Conservation (phyloP, 306 rosid genomes). For the Cicer chorassanicum region DNA sequence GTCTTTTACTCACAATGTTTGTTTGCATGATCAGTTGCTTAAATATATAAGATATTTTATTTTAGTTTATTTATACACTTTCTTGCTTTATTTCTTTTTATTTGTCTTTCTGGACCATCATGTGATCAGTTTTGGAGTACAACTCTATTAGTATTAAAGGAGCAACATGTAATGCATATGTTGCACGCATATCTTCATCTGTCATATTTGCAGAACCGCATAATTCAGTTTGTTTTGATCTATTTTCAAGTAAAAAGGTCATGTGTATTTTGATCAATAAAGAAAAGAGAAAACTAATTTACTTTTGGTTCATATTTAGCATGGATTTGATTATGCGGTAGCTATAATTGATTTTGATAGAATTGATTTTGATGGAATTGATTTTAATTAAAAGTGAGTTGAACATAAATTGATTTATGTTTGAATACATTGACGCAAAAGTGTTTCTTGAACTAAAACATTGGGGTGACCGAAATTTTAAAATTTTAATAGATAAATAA, state of each 20-base stretch:
- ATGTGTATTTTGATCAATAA: conserved; percentile 18
- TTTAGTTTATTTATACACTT: neutral
- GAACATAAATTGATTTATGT: too few species aligned
- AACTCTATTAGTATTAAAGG: conserved; percentile 52
- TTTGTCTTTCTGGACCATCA: conserved; percentile 47
- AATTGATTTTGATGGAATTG: too few species aligned
- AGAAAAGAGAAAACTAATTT: conserved; percentile 37
- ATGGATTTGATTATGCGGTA: too few species aligned
- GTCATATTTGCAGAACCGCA: conserved; percentile 44
- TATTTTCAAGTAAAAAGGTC: conserved; percentile 30
- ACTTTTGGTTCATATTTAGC: neutral
- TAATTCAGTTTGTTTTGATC: conserved; percentile 37
- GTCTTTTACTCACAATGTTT: conserved; percentile 20
- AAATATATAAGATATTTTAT: neutral
- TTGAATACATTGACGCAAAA: too few species aligned
- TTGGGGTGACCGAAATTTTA: too few species aligned
- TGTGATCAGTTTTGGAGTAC: conserved; percentile 50
- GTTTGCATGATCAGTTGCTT: conserved; percentile 34
- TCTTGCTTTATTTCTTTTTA: conserved; percentile 17
- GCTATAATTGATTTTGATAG: too few species aligned
- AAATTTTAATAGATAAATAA: too few species aligned
- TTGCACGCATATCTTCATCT: conserved; percentile 60
- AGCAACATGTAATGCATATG: conserved; percentile 52
- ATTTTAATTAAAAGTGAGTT: too few species aligned
- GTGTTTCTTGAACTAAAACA: too few species aligned